phyloP scores from a whole-genome alignment of 192 early-diverging fungal species.

The Glomus cerebriforme region DNA sequence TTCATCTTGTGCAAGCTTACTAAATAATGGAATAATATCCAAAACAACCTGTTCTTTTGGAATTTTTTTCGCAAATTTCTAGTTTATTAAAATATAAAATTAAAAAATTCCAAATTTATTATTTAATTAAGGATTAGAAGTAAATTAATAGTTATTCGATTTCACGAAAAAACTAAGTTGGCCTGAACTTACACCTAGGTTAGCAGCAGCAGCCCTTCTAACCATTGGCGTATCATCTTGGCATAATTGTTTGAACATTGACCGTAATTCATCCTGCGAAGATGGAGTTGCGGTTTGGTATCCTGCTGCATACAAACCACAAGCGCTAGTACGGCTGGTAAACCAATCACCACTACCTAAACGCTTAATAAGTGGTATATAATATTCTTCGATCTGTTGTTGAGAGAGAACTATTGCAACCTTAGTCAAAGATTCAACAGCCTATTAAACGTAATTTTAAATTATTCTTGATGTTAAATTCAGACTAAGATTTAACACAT shows the following conservation, averaged over 20 bases:
- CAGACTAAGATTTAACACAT: not conserved
- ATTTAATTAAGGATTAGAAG: slow-evolving; percentile 4
- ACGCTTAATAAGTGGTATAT: slow-evolving; percentile 90
- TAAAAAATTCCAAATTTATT: not conserved
- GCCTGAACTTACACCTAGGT: slow-evolving; percentile 60
- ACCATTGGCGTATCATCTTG: slow-evolving; percentile 99
- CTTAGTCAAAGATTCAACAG: slow-evolving; percentile 92
- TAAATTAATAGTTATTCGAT: slow-evolving; percentile 13
- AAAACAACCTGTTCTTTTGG: slow-evolving; percentile 76
- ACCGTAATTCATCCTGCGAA: slow-evolving; percentile 85
- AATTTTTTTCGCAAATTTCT: slow-evolving; percentile 73
- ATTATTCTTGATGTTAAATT: slow-evolving; percentile 1
- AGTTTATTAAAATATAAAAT: not conserved
- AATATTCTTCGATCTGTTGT: slow-evolving; percentile 83
- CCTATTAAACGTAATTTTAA: slow-evolving; percentile 53
- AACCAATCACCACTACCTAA: slow-evolving; percentile 97
- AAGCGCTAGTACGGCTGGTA: slow-evolving; percentile 91
- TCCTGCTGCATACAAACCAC: slow-evolving; percentile 87
- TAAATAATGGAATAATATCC: slow-evolving; percentile 88
- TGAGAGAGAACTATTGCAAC: slow-evolving; percentile 74
- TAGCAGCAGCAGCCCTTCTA: slow-evolving; percentile 87
- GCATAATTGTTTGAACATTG: slow-evolving; percentile 77
- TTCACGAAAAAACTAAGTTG: not conserved
- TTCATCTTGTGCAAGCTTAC: slow-evolving; percentile 77
- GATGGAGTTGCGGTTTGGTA: slow-evolving; percentile 72